A percentile compares a stretch with the other conserved stretches of the same genome.
Evolutionary conservation across 2,329 filamentous ascomycete genomes (phyloP).

Genomic region (Colletotrichum eremochloae): DNA sequence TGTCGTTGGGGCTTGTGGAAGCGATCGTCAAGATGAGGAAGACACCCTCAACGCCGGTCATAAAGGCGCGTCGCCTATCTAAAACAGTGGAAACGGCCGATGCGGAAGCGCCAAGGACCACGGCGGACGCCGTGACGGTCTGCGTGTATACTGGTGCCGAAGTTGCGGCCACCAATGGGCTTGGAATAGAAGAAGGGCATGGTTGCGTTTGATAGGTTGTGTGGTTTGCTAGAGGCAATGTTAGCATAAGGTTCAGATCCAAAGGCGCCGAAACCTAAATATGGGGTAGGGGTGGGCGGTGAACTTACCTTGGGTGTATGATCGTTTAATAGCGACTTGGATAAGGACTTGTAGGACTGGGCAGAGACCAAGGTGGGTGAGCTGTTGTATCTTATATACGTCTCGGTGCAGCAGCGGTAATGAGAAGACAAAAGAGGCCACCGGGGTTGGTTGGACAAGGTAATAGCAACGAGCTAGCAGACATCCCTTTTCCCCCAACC

Average conservation of each 20-base stretch:
- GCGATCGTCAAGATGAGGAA: not conserved
- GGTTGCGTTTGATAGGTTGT: not conserved
- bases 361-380: slow-evolving; percentile 11
- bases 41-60: not conserved
- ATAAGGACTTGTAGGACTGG: slow-evolving; percentile 4
- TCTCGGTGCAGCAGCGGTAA: slow-evolving; percentile 27
- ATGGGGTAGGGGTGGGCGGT: too few species aligned
- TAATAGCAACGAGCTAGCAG: not conserved
- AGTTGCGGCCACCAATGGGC: slow-evolving; percentile 61
- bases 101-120: slow-evolving; percentile 65
- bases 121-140: slow-evolving; percentile 61
- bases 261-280: not conserved
- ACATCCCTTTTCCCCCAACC: slow-evolving; percentile 13
- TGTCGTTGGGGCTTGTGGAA: not conserved
- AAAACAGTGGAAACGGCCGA: slow-evolving; percentile 67
- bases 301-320: not conserved
- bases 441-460: not conserved
- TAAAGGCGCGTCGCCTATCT: slow-evolving; percentile 43
- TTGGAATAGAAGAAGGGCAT: slow-evolving; percentile 65
- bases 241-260: not conserved
- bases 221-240: not conserved
- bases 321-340: not conserved
- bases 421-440: slow-evolving; percentile 7
- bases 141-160: slow-evolving; percentile 63
- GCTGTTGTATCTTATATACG: slow-evolving; percentile 14